Evolutionary conservation across 371 early-diverging fungal genomes (phyloP).

Genomic region (Mortierella sp.): DNA sequence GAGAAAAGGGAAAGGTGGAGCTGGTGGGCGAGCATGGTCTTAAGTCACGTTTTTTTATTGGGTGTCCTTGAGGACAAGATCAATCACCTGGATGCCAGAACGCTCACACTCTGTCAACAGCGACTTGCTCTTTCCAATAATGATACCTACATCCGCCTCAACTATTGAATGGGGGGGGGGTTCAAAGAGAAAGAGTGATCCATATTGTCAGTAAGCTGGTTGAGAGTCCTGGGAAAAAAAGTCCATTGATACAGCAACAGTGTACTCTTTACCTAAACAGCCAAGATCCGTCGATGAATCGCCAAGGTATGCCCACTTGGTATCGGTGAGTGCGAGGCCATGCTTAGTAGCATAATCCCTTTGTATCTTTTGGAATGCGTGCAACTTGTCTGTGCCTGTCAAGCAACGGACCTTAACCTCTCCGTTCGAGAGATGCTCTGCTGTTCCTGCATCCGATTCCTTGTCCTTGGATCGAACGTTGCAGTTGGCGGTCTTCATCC

Average conservation of each 20-base stretch:
- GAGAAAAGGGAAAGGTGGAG: not conserved
- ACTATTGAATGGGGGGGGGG: constrained; percentile 28
- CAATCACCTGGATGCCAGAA: constrained; percentile 34
- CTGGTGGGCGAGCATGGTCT: too few relatives aligned
- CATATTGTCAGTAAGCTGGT: too few relatives aligned
- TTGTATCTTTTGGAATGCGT: constrained; percentile 39
- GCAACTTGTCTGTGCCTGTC: constrained; percentile 48
- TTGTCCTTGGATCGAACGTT: not conserved
- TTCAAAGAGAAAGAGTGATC: not conserved
- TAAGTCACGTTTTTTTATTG: too few relatives aligned
- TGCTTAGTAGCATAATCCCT: constrained; percentile 29
- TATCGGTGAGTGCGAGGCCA: constrained; percentile 17
- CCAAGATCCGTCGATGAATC: constrained; percentile 50
- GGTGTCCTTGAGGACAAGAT: constrained; percentile 13
- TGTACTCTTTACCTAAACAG: constrained; percentile 31
- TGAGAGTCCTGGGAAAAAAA: too few relatives aligned
- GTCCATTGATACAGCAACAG: not conserved
- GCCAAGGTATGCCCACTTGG: constrained; percentile 48
- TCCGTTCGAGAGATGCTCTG: constrained; percentile 25
- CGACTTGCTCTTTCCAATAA: constrained; percentile 60
- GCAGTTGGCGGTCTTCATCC: constrained; percentile 7
- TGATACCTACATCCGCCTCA: constrained; percentile 60
- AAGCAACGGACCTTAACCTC: constrained; percentile 29
- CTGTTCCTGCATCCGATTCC: not conserved
- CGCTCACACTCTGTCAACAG: constrained; percentile 51